A percentile compares a stretch with the other conserved stretches of the same genome.
Conservation (phyloP, 768 basidiomycete genomes). For the Trametes cingulata region DNA sequence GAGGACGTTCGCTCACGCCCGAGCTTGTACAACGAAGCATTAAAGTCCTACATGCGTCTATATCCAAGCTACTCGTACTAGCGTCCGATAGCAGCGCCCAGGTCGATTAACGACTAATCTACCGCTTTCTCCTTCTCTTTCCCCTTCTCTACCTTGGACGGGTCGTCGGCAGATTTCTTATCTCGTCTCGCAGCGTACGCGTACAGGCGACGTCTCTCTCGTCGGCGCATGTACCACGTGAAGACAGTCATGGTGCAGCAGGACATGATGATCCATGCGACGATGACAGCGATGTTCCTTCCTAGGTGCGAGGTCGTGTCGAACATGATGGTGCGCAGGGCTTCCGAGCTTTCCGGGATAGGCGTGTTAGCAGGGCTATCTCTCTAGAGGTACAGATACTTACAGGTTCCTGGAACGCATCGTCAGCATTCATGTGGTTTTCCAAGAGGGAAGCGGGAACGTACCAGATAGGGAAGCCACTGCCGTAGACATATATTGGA, state of each 20-base stretch:
- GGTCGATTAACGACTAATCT: neutral
- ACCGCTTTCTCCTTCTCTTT: conserved; percentile 17
- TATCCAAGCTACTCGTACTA: neutral
- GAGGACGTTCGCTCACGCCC: too few relatives aligned
- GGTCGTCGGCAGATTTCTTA: neutral
- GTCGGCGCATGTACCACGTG: conserved; percentile 25
- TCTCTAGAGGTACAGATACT: too few relatives aligned
- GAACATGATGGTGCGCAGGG: conserved; percentile 39
- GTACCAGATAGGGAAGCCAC: conserved; percentile 37
- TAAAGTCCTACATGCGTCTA: neutral
- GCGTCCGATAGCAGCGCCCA: neutral
- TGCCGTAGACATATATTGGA: conserved; percentile 33
- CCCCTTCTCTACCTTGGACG: conserved; percentile 4
- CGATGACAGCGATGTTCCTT: conserved; percentile 35
- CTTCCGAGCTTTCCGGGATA: conserved; percentile 24
- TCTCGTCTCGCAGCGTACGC: neutral
- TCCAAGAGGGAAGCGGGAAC: neutral
- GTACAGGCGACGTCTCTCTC: conserved; percentile 5
- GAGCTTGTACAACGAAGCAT: too few relatives aligned
- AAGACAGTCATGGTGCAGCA: conserved; percentile 26
- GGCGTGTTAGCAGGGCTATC: neutral
- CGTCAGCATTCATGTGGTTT: neutral
- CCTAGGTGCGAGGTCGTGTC: conserved; percentile 34
- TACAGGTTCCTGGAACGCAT: conserved; percentile 21
- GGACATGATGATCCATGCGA: conserved; percentile 35